Base-by-base conservation (phyloP, 805 yeast genomes). In the Barnettozyma sucrosica region DNA sequence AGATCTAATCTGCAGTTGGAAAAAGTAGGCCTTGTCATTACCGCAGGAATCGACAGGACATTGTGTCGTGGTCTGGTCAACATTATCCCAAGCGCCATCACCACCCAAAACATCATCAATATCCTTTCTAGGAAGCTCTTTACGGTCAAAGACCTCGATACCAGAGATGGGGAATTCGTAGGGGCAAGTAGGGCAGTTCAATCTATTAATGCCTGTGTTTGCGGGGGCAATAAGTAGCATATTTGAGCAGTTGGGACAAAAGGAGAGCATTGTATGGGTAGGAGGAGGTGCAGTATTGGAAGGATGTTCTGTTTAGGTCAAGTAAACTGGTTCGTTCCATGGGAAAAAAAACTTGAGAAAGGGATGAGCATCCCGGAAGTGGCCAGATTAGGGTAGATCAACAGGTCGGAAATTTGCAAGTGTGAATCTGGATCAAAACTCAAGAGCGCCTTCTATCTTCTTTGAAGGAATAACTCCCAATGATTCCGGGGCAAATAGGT, bases 61-160 rank as follows among this genome's bases (percentile, higher is more conserved):
- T 64, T 92, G 95, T 0, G 92, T 88, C 2, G 81, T 73, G 0
- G 98, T 93, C 64, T 93, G 97, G 63, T 93, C 99, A 24, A 93
- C 99, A 62, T 93, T 92, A 65, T 92, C 98, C 99, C 99, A 93
- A 1, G 97, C 95, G 26, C 96, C 97, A 52, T 82, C 93, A 32
- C 96, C 96, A 48, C 99, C 99, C 16, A 93, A 74, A 11, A 93
- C 96, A 69, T 92, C 99, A 66, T 93, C 99, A 3, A 93, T 92
- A 55, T 89, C 85, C 61, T 93, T 93, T 63, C 96, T 74, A 28
- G 86, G 84, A 58, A 93, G 74, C 51, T 77, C 76, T 62, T 86
- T 89, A 47, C 97, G 75, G 62, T 90, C 97, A 64, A 74, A 93
- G 67, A 93, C 80, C 58, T 84, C 89, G 37, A 87, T 73, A 3